Evolutionary conservation across 345 rosid genomes (phyloP).

Genomic region (Aegle marmelos): DNA sequence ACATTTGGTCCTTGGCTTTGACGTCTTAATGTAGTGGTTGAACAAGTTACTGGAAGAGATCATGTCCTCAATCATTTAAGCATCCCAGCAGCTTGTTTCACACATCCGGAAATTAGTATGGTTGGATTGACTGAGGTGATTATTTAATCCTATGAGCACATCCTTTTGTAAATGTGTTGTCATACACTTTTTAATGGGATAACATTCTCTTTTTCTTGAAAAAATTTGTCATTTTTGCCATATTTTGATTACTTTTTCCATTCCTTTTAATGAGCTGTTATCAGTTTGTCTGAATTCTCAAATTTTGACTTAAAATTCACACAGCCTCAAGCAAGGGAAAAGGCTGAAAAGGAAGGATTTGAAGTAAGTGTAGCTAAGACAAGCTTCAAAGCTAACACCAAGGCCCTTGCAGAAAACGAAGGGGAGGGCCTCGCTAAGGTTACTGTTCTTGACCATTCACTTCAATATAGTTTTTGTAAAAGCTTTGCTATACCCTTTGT

Average conservation of each 20-base stretch:
- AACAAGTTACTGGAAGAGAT: slow-evolving; percentile 91
- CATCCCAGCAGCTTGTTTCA: slow-evolving; percentile 99
- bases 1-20: slow-evolving; percentile 15
- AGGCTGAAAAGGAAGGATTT: slow-evolving; percentile 87
- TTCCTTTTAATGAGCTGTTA: not conserved
- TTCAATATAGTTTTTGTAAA: not conserved
- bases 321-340: slow-evolving; percentile 99
- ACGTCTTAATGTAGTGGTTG: slow-evolving; percentile 64
- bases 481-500: not conserved
- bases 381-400: slow-evolving; percentile 98
- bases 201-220: not conserved
- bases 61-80: slow-evolving; percentile 88
- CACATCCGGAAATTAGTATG: slow-evolving; percentile 99
- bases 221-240: not conserved
- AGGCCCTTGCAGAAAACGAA: slow-evolving; percentile 97
- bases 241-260: not conserved
- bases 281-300: not conserved
- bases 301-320: slow-evolving; percentile 17
- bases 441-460: slow-evolving; percentile 8
- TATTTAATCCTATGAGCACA: slow-evolving; percentile 5
- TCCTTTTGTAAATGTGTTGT: not conserved
- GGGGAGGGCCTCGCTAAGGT: slow-evolving; percentile 99
- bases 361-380: slow-evolving; percentile 84
- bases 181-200: not conserved
- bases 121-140: slow-evolving; percentile 96